phyloP scores from a whole-genome alignment of 2,329 filamentous ascomycete genomes.

The Monosporascus ibericus region DNA sequence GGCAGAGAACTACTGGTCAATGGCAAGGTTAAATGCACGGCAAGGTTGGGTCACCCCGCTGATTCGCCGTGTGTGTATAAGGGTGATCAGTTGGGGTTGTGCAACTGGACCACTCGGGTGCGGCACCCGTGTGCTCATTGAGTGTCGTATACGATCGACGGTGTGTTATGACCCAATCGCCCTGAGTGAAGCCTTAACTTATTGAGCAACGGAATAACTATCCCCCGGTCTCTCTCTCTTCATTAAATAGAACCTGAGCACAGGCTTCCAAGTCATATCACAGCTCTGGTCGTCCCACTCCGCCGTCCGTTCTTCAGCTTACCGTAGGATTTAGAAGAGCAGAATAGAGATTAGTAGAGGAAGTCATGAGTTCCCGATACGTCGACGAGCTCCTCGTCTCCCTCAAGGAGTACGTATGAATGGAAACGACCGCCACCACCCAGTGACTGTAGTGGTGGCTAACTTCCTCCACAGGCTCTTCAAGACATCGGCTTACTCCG shows the following conservation, averaged over 20 bases:
- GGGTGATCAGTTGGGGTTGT: background rate
- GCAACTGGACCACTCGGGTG: background rate
- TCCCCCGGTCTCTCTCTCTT: too few relatives aligned
- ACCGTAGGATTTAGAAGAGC: too few relatives aligned
- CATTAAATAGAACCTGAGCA: too few relatives aligned
- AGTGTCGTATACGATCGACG: background rate
- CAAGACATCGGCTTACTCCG: conserved; percentile 5
- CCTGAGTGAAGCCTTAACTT: background rate
- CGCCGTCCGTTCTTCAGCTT: too few relatives aligned
- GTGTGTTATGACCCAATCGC: background rate
- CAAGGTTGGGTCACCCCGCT: background rate
- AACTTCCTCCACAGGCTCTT: conserved; percentile 3
- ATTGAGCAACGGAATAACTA: too few relatives aligned
- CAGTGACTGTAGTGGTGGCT: background rate
- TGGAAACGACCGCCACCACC: background rate
- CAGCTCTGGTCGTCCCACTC: too few relatives aligned
- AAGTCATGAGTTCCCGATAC: conserved; percentile 6
- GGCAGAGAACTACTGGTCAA: background rate
- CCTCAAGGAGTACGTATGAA: conserved; percentile 2
- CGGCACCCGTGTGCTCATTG: background rate
- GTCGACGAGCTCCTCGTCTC: conserved; percentile 8
- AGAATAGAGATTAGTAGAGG: background rate
- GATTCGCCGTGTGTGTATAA: background rate
- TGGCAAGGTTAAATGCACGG: background rate
- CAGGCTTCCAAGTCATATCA: too few relatives aligned